phyloP scores from a whole-genome alignment of 345 rosid genomes.

The Punica granatum region DNA sequence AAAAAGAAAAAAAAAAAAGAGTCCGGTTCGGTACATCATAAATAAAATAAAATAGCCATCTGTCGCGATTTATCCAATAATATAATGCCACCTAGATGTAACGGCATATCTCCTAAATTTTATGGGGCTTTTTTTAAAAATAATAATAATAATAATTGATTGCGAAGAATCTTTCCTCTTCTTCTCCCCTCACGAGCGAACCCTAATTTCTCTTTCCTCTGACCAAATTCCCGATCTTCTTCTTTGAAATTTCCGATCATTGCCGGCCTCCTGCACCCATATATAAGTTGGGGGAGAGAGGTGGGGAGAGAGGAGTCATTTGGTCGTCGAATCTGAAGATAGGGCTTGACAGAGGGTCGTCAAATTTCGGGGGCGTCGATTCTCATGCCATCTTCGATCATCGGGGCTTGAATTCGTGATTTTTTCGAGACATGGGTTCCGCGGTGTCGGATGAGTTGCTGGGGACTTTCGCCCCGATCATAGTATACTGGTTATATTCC shows the following conservation, averaged over 20 bases:
- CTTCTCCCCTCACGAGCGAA: background rate
- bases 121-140: no score
- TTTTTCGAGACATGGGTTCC: constrained; percentile 34
- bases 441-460: constrained; percentile 66
- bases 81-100: no score
- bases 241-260: background rate
- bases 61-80: no score
- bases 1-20: no score
- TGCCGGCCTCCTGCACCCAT: background rate
- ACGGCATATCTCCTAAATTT: no score
- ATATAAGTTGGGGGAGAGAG: background rate
- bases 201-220: background rate
- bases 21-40: no score
- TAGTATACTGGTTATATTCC: constrained; percentile 78
- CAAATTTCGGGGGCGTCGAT: background rate
- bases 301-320: background rate
- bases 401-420: background rate
- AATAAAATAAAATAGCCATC: no score
- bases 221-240: background rate
- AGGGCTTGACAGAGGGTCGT: background rate
- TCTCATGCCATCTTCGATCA: background rate
- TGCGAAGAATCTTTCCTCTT: background rate
- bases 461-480: constrained; percentile 66
- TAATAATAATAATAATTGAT: no score
- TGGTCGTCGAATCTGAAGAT: background rate